Conservation (phyloP, 2,329 filamentous ascomycete genomes). For the Emergomyces pasteurianus region DNA sequence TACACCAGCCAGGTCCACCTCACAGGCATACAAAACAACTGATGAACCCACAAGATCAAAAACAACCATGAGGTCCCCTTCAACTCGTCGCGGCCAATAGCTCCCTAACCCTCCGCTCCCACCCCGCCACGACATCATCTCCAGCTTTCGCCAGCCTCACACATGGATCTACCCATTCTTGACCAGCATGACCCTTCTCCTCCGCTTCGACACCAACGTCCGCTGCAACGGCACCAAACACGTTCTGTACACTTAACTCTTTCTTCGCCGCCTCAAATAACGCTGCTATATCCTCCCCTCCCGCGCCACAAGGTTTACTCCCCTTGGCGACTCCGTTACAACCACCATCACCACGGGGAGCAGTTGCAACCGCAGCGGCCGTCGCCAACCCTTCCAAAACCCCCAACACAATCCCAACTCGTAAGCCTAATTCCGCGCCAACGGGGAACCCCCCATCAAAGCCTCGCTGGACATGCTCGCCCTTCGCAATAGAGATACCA, state of each 20-base stretch:
- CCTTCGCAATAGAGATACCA: conserved; percentile 67
- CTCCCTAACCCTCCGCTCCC: conserved; percentile 33
- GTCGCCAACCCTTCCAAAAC: conserved; percentile 57
- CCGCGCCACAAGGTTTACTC: background rate
- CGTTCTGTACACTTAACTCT: conserved; percentile 9
- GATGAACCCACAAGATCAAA: background rate
- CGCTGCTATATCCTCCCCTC: conserved; percentile 12
- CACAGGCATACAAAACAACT: background rate
- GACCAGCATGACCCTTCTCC: background rate
- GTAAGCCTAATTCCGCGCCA: conserved; percentile 66
- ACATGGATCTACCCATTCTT: conserved; percentile 1
- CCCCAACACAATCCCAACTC: conserved; percentile 64
- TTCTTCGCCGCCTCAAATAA: conserved; percentile 18
- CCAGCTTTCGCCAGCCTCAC: conserved; percentile 6
- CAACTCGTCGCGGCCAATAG: conserved; percentile 32
- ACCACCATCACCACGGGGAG: background rate
- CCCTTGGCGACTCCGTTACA: background rate
- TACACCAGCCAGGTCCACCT: background rate
- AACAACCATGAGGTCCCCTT: background rate
- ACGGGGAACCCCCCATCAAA: conserved; percentile 87
- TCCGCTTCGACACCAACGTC: background rate
- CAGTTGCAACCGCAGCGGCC: background rate
- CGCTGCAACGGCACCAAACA: conserved; percentile 7
- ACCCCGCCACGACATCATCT: conserved; percentile 8
- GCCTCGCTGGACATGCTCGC: conserved; percentile 63